Percentiles rank a stretch among this genome's conserved stretches.
Evolutionary conservation across 2,329 filamentous ascomycete species (phyloP).

Genomic region (Fusarium dimerum): DNA sequence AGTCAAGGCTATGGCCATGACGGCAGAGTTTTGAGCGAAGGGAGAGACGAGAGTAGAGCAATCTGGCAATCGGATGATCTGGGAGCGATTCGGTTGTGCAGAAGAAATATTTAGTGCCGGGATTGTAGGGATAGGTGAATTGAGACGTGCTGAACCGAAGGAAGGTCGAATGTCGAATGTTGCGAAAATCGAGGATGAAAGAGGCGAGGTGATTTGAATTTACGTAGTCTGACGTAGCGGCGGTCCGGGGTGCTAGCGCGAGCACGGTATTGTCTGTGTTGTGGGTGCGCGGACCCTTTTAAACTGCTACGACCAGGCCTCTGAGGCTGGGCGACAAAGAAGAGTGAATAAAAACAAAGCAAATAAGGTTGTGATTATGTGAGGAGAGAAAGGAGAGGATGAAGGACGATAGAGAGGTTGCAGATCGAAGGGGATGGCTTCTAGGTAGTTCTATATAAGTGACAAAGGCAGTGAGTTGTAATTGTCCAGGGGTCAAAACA

Average conservation of each 20-base stretch:
- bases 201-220: neutral
- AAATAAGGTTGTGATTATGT: neutral
- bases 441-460: neutral
- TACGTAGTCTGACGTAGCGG: neutral
- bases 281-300: slow-evolving; percentile 11
- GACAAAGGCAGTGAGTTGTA: neutral
- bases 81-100: no score
- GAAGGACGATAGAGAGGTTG: slow-evolving; percentile 3
- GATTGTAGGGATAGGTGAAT: no score
- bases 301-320: slow-evolving; percentile 3
- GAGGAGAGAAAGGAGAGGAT: neutral
- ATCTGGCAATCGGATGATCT: no score
- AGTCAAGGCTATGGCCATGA: slow-evolving; percentile 40
- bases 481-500: neutral
- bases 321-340: neutral
- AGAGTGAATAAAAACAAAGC: slow-evolving; percentile 1
- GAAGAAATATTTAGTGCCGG: no score
- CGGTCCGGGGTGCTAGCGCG: slow-evolving; percentile 3
- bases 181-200: neutral
- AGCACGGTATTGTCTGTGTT: slow-evolving; percentile 11
- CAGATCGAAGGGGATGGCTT: neutral
- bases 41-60: no score
- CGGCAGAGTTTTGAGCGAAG: neutral
- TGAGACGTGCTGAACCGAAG: neutral
- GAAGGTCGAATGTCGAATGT: neutral